Percentiles rank a stretch among this genome's conserved stretches.
phyloP scores from a whole-genome alignment of 2,329 filamentous ascomycete species.

The Neopestalotiopsis sp. region DNA sequence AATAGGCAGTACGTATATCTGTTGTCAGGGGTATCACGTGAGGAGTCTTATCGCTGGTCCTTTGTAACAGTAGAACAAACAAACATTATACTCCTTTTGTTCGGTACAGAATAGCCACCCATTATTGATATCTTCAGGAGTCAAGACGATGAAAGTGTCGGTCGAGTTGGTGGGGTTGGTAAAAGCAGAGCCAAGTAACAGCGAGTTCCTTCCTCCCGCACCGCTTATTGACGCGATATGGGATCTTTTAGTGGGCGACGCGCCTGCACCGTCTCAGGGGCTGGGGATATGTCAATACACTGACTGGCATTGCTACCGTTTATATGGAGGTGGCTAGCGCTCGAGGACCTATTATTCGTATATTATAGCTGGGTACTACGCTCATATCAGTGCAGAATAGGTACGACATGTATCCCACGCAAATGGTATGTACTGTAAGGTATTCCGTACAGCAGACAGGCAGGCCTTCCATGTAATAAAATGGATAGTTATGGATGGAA shows the following conservation, averaged over 20 bases:
- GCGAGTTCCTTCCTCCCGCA: neutral
- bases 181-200: neutral
- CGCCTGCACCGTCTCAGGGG: conserved; percentile 1
- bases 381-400: too few relatives aligned
- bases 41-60: neutral
- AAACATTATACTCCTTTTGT: neutral
- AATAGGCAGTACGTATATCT: neutral
- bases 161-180: neutral
- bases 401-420: too few relatives aligned
- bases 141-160: neutral
- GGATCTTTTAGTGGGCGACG: neutral
- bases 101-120: neutral
- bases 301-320: neutral
- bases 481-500: too few relatives aligned
- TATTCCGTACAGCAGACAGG: too few relatives aligned
- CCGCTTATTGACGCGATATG: neutral
- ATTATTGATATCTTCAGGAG: neutral
- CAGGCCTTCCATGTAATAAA: too few relatives aligned
- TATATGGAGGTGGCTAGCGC: neutral
- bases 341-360: too few relatives aligned
- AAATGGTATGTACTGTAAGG: too few relatives aligned
- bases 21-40: neutral
- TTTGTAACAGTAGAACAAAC: too few relatives aligned
- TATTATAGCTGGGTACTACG: too few relatives aligned
- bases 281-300: neutral